Percentiles rank a stretch among this genome's conserved stretches.
phyloP scores from a whole-genome alignment of 2,329 filamentous ascomycete genomes.

The Cyphellophora europaea region DNA sequence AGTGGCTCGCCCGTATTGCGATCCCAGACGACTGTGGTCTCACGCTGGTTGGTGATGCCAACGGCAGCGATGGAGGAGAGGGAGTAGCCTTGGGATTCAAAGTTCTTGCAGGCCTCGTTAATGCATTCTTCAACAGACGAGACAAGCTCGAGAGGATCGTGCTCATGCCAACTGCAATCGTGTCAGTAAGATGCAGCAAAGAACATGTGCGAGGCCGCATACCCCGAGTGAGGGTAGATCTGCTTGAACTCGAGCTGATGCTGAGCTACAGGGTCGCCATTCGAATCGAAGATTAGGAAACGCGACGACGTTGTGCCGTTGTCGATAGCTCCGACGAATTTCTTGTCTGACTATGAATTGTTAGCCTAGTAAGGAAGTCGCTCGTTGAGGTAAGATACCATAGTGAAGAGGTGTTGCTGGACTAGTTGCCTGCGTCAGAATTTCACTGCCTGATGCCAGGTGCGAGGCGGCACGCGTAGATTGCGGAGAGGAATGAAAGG shows the following conservation, averaged over 20 bases:
- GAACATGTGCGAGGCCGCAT: conserved; percentile 22
- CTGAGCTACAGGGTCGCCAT: conserved; percentile 61
- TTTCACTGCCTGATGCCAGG: too few species aligned
- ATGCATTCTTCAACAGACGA: conserved; percentile 62
- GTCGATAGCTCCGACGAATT: conserved; percentile 69
- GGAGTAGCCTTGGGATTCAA: conserved; percentile 53
- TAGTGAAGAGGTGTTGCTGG: too few species aligned
- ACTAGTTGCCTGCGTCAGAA: too few species aligned
- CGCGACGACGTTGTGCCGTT: conserved; percentile 75
- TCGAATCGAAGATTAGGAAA: conserved; percentile 71
- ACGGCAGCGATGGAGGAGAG: conserved; percentile 56
- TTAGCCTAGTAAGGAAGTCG: too few species aligned
- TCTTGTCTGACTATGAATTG: conserved; percentile 4
- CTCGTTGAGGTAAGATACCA: too few species aligned
- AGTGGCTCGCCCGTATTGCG: conserved; percentile 61
- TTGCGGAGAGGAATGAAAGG: too few species aligned
- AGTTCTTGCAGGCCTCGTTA: conserved; percentile 55
- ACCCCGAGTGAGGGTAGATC: conserved; percentile 69
- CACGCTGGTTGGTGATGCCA: conserved; percentile 74
- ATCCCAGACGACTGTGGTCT: conserved; percentile 73
- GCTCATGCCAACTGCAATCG: conserved; percentile 63
- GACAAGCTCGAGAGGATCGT: conserved; percentile 62
- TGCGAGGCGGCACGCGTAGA: too few species aligned
- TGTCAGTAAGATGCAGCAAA: conserved; percentile 1
- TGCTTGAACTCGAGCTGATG: conserved; percentile 77